Evolutionary conservation across 2,329 filamentous ascomycete species (phyloP), one percentile per base, ranked within the genome.

Genomic region (Exophiala dermatitidis): DNA sequence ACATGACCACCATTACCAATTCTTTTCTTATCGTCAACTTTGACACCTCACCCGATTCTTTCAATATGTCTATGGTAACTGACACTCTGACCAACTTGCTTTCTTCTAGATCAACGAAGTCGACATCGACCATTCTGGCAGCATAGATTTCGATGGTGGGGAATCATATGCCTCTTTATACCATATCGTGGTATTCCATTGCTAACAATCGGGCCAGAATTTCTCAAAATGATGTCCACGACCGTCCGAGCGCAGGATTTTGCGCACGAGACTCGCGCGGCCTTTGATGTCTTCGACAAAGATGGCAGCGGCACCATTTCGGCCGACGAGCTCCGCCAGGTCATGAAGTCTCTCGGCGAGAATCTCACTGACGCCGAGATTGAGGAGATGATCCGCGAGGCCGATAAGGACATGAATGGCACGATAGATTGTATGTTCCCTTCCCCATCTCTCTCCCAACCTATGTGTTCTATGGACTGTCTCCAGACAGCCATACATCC

Each of bases 221-320:
- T 84, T 71, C 75, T 83, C 56, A 78, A 77, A 60, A 82, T 84
- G 77, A 84, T 84, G 81, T 79, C 80, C 49, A 76, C 76, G 65
- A 79, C 79, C 64, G 80, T 80, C 70, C 79, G 78, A 69, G 77
- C 80, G 63, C 77, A 77, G 53, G 79, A 83, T 68, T 77, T 78
- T 48, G 81, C 83, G 67, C 75, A 81, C 67, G 81, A 84, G 69
- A 82, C 84, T 40, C 75, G 78, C 62, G 79, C 80, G 66, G 81
- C 81, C 48, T 84, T 84, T 75, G 77, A 57, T 31, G 80, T 83
- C 64, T 84, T 84, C 67, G 81, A 84, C 68, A 77, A 78, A 65
- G 81, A 84, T 65, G 79, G 79, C 68, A 82, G 80, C 66, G 81
- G 81, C 61, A 82, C 81, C 66, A 84, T 84, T 69, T 80, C 77